Percentiles rank a stretch among this genome's conserved stretches.
Evolutionary conservation across 1,284 basidiomycete species (phyloP).

Genomic region (Fistulinella cinereoalba): DNA sequence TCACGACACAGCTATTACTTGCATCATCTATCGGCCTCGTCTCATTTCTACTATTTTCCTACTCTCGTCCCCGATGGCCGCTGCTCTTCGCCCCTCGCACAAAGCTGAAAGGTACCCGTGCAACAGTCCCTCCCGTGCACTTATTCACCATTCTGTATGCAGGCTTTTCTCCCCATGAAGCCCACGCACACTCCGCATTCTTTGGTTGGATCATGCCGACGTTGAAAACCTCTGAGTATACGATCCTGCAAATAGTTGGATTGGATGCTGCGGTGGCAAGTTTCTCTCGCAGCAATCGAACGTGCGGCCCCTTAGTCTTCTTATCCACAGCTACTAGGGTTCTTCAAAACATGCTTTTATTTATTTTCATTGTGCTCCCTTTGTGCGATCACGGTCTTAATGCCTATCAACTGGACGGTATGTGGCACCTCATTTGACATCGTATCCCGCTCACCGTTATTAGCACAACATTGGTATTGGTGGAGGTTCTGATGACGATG

Average conservation of each 20-base stretch:
- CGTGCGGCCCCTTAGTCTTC: not conserved
- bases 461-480: constrained; percentile 73
- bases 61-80: constrained; percentile 84
- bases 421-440: constrained; percentile 17
- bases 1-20: constrained; percentile 85
- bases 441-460: constrained; percentile 27
- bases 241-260: constrained; percentile 94
- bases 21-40: constrained; percentile 75
- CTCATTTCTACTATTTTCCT: constrained; percentile 86
- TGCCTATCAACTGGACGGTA: constrained; percentile 89
- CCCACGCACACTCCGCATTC: constrained; percentile 78
- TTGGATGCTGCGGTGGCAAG: constrained; percentile 90
- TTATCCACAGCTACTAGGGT: constrained; percentile 75
- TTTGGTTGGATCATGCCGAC: constrained; percentile 97
- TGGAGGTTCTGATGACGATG: constrained; percentile 54
- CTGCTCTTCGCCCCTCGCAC: constrained; percentile 90
- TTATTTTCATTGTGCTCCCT: constrained; percentile 86
- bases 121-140: not conserved
- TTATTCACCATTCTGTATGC: constrained; percentile 7
- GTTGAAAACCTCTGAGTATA: constrained; percentile 85
- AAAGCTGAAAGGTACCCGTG: constrained; percentile 77
- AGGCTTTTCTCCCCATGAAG: constrained; percentile 90
- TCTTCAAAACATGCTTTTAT: constrained; percentile 93
- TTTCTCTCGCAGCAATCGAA: constrained; percentile 16
- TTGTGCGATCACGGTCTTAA: constrained; percentile 75